Evolutionary conservation across 305 asterid species (phyloP).

Genomic region (Plantago lanceolata): DNA sequence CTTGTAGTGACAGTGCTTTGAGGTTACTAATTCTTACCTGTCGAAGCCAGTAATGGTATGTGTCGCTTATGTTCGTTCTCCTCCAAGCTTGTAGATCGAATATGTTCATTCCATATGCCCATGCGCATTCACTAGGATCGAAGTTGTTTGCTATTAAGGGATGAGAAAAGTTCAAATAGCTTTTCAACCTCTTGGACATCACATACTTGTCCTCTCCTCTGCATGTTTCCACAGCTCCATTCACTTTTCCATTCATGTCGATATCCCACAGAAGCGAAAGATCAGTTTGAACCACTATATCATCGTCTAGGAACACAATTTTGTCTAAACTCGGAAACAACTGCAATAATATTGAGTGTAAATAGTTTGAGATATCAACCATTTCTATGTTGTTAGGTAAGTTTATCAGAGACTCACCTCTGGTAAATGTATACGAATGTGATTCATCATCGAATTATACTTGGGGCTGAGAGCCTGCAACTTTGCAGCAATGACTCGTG

Average conservation of each 20-base stretch:
- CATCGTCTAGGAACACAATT: conserved; percentile 86
- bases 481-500: conserved; percentile 82
- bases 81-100: conserved; percentile 91
- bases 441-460: conserved; percentile 85
- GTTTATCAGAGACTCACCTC: conserved; percentile 44
- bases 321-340: conserved; percentile 78
- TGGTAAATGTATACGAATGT: conserved; percentile 86
- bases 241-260: conserved; percentile 83
- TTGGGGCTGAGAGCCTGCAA: conserved; percentile 95
- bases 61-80: conserved; percentile 68
- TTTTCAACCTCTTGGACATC: conserved; percentile 86
- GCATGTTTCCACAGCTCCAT: conserved; percentile 93
- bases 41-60: conserved; percentile 78
- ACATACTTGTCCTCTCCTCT: conserved; percentile 76
- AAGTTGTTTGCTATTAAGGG: conserved; percentile 67
- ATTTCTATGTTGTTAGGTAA: conserved; percentile 14
- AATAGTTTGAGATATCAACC: neutral
- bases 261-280: conserved; percentile 90
- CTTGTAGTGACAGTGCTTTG: neutral
- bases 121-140: conserved; percentile 82
- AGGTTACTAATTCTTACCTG: conserved; percentile 40
- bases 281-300: conserved; percentile 83
- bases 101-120: conserved; percentile 98
- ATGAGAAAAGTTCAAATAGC: conserved; percentile 87
- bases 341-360: conserved; percentile 39